Evolutionary conservation across 179 eudicot genomes (phyloP), one percentile per base, ranked within the genome.

Genomic region (Beta macrorhiza): DNA sequence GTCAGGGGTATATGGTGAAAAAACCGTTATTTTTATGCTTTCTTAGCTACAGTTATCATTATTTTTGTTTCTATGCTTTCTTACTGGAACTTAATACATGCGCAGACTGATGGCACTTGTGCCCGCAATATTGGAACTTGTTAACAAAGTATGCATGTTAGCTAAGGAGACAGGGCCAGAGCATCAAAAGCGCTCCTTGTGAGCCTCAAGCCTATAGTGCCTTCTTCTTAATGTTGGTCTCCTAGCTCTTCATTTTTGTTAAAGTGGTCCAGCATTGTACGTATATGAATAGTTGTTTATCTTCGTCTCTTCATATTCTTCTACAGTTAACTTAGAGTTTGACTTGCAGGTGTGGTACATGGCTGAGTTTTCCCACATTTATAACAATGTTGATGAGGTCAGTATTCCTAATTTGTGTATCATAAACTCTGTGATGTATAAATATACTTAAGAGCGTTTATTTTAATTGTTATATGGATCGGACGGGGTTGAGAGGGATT

Each of bases 311-410:
- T 37, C 22, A 15, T 25, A 77, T 61, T 10, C 67, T 25, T 78
- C 65, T n/a, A 42, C 17, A 32, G 5, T 65, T 17, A 44, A 22
- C 65, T 79, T 7, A 25, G 20, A 9, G 67, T 68, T 45, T 58
- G 58, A 69, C 75, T 78, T 85, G 88, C 97, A 97, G 99, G 88
- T 97, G 25, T 94, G 99, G 99, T 97, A 90, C 88, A 97, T 97
- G 99, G 85, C 92, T 7, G 92, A 91, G 85, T 91, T 89, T 79
- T 91, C 98, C 25, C 92, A 91, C 84, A 82, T 93, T 67, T 92
- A 94, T 85, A 85, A 56, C 58, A 90, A 86, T 81, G 88, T 92
- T 62, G 92, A 90, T 64, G 91, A 92, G 97, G 98, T 94, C 56
- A 45, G 91, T 90, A 44, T 15, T 63, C 74, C 63, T 52, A 32